Evolutionary conservation across 805 yeast genomes (phyloP), one percentile per base, ranked within the genome.

Genomic region (Metschnikowia baotianmanensis): DNA sequence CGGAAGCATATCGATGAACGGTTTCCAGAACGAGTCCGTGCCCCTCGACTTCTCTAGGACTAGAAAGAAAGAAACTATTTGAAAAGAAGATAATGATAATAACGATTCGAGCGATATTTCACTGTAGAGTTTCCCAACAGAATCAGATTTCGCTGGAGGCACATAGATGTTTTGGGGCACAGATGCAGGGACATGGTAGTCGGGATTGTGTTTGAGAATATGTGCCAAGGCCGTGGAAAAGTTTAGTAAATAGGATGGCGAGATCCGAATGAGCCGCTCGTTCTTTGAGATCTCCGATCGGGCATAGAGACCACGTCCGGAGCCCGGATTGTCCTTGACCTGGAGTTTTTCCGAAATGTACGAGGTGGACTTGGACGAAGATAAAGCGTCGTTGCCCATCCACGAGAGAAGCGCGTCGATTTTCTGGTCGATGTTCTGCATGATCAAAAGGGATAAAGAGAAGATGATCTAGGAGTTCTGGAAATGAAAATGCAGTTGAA

Each of bases 1-100:
- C 0, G 96, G 96, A 43, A 87, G 69, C 48, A 78, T 74, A 24
- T 73, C 71, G 9, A 86, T 58, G 56, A 86, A 86, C 0, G 87
- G 86, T 30, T 58, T 55, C 95, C 95, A 87, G 53, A 70, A 80
- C 1, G 84, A 77, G 2, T 46, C 46, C 0, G 41, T 31, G 1
- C 55, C 59, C 35, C 82, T 57, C 27, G 52, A 53, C 2, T 40
- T 48, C 48, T 80, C 86, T 12, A 76, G 52, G 4, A 66, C 58
- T 3, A 80, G 39, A 50, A 68, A 84, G 40, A 83, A 51, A 0
- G 78, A 52, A 6, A 82, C 50, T 27, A 83, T 53, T 58, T 83
- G 90, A 54, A 82, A 79, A 2, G 89, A 80, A 2, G 77, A 61
- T 30, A 83, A 52, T 11, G 52, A 46, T 9, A 68, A 40, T 7